These are phyloP conservation scores for Diutina rugosa DNA, from an alignment of 1,139 yeast species.

Conservation along the genomic window DNA sequence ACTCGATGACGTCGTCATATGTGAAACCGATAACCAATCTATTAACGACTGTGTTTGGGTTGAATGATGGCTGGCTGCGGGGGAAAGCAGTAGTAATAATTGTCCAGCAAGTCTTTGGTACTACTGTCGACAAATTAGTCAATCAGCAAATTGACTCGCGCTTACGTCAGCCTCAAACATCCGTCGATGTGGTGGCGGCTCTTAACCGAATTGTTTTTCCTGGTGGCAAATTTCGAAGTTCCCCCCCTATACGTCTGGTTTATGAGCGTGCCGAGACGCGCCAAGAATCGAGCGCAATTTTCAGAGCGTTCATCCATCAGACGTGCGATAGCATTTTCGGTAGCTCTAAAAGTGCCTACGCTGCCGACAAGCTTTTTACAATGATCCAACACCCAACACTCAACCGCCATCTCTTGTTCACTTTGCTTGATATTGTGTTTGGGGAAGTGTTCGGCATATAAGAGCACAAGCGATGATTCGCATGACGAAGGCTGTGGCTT, in stretches of 20 bases:
- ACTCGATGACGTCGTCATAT: conserved; percentile 21
- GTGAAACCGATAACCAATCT: conserved; percentile 77
- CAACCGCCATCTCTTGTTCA: conserved; percentile 51
- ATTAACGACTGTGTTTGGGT: conserved; percentile 55
- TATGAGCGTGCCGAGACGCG: conserved; percentile 40
- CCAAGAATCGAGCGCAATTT: conserved; percentile 45
- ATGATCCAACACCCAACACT: conserved; percentile 66
- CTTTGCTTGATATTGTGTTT: conserved; percentile 39
- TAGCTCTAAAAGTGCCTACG: conserved; percentile 45
- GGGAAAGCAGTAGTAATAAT: conserved; percentile 77
- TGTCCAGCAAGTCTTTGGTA: conserved; percentile 76
- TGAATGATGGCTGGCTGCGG: conserved; percentile 65
- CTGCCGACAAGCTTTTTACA: conserved; percentile 46
- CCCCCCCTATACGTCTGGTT: conserved; percentile 31
- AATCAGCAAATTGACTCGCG: conserved; percentile 22
- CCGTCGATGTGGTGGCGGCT: conserved; percentile 30
- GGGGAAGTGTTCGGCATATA: conserved; percentile 21
- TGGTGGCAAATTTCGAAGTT: conserved; percentile 37
- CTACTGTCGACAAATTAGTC: conserved; percentile 71
- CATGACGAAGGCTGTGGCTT: not conserved
- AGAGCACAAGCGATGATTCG: not conserved
- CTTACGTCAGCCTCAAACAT: conserved; percentile 31
- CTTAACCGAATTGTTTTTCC: conserved; percentile 53
- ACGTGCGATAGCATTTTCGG: conserved; percentile 33
- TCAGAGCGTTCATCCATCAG: conserved; percentile 38